These are phyloP conservation scores for Podaxis pistillaris DNA, from an alignment of 768 basidiomycete species.

Conservation along the genomic window DNA sequence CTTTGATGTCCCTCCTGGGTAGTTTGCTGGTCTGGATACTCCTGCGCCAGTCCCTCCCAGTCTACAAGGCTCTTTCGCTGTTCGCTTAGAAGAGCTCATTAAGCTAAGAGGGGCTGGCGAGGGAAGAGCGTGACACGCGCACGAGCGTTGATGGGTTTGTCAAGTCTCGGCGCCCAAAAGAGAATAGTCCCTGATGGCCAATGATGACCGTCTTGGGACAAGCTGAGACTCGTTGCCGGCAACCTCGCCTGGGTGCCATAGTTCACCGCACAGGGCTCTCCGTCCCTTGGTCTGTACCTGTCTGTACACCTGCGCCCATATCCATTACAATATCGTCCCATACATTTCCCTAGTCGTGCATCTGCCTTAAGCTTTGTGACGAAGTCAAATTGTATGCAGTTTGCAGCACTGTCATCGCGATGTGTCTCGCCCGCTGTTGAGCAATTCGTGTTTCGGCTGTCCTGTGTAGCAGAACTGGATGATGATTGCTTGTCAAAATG, in stretches of 20 bases:
- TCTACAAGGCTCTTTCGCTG: background rate
- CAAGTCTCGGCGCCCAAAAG: too few species aligned
- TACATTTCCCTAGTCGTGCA: background rate
- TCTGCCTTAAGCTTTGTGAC: background rate
- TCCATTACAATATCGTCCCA: background rate
- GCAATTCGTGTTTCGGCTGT: background rate
- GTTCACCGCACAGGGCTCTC: too few species aligned
- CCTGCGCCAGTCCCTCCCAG: background rate
- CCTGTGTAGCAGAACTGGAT: background rate
- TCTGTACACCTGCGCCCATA: background rate
- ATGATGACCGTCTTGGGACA: background rate
- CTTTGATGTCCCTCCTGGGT: background rate
- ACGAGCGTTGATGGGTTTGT: too few species aligned
- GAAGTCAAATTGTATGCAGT: background rate
- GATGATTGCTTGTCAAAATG: background rate
- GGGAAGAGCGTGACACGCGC: too few species aligned
- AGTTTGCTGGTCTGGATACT: background rate
- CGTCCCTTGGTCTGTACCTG: background rate
- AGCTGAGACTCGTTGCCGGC: background rate
- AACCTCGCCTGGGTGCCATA: too few species aligned
- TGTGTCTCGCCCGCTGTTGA: background rate
- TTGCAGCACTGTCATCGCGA: background rate
- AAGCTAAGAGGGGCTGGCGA: too few species aligned
- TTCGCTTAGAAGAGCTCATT: too few species aligned
- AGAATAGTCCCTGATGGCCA: background rate